These are phyloP conservation scores for Colletotrichum sp. DNA, from an alignment of 2,329 filamentous ascomycete species.

Conservation along the genomic window DNA sequence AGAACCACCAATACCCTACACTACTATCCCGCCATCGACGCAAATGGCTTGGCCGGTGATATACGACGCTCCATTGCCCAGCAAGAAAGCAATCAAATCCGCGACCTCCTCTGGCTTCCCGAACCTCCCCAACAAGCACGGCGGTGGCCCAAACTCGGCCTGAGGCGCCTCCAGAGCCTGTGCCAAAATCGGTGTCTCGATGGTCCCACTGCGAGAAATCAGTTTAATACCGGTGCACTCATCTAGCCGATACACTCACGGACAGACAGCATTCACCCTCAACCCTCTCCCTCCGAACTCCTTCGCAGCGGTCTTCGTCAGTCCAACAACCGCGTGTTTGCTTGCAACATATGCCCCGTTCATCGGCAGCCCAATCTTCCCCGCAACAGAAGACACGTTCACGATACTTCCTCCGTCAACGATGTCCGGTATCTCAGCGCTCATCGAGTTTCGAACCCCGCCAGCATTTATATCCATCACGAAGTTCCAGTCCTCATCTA, in stretches of 20 bases:
- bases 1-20: background rate
- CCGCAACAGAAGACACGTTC: constrained; percentile 46
- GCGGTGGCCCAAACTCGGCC: background rate
- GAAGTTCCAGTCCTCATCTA: constrained; percentile 45
- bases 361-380: constrained; percentile 36
- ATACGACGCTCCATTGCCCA: constrained; percentile 30
- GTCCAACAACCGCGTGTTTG: constrained; percentile 34
- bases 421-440: constrained; percentile 51
- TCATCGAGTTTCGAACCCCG: constrained; percentile 55
- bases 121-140: constrained; percentile 20
- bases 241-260: constrained; percentile 23
- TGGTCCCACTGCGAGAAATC: background rate
- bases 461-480: constrained; percentile 48
- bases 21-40: constrained; percentile 27
- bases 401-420: constrained; percentile 46
- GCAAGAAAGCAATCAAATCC: constrained; percentile 28
- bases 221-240: background rate
- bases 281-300: constrained; percentile 26
- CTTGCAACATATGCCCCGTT: constrained; percentile 34
- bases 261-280: constrained; percentile 31
- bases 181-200: background rate
- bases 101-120: constrained; percentile 33
- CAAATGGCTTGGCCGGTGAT: constrained; percentile 29
- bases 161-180: background rate
- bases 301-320: constrained; percentile 33